These are phyloP conservation scores for Penicillium occitanis DNA, from an alignment of 2,329 filamentous ascomycete genomes.

Conservation along the genomic window DNA sequence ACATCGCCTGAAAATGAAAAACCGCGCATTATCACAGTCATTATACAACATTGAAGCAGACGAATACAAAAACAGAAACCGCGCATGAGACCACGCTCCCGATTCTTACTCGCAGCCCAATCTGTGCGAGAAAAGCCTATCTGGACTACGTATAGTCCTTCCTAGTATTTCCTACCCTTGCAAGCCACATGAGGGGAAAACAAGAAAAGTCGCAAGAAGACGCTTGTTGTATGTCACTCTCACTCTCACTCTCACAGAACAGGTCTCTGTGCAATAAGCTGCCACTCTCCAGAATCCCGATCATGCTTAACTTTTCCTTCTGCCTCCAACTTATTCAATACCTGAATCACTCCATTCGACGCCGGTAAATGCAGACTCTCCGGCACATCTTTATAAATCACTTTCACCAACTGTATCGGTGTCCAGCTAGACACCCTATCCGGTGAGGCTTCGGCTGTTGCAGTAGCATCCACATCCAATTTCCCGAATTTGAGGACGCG, in stretches of 20 bases:
- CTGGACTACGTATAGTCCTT: background rate
- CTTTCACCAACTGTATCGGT: conserved; percentile 78
- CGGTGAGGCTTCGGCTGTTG: conserved; percentile 32
- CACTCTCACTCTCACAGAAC: conserved; percentile 31
- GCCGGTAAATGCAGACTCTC: conserved; percentile 74
- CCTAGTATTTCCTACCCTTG: conserved; percentile 9
- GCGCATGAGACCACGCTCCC: conserved; percentile 1
- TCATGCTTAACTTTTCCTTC: conserved; percentile 65
- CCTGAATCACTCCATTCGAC: conserved; percentile 71
- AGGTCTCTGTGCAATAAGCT: conserved; percentile 30
- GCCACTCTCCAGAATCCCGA: conserved; percentile 32
- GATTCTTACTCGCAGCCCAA: conserved; percentile 6
- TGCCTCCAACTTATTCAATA: conserved; percentile 72
- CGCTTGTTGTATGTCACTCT: background rate
- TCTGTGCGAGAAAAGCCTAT: background rate
- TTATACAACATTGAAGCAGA: background rate
- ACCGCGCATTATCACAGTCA: conserved; percentile 1
- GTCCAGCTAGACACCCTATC: conserved; percentile 55
- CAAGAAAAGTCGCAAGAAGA: conserved; percentile 3
- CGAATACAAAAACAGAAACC: conserved; percentile 6
- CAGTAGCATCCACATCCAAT: conserved; percentile 27
- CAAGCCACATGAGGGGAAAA: conserved; percentile 6
- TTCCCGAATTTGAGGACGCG: conserved; percentile 56
- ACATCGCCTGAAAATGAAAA: background rate
- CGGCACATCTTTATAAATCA: conserved; percentile 79